Evolutionary conservation across 306 rosid genomes (phyloP), one percentile per base, ranked within the genome.

Genomic region (Sphenostylis stenocarpa): DNA sequence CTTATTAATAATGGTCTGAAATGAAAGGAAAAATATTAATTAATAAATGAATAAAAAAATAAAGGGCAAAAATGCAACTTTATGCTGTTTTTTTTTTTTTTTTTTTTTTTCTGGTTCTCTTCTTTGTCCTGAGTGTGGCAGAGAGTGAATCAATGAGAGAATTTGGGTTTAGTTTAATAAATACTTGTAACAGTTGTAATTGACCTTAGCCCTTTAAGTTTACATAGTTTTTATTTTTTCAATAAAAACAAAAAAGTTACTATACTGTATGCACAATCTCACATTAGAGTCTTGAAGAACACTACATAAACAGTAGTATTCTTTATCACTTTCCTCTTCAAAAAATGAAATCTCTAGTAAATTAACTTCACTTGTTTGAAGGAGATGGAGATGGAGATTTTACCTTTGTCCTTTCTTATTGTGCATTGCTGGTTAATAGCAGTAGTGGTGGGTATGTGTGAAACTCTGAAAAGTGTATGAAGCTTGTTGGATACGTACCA

Each of bases 101-200:
- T n/a, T n/a, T n/a, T n/a, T n/a, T n/a, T n/a, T 81, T 70, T 63
- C 70, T 76, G 70, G 88, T 83, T 86, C 34, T 67, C 81, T 80
- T 74, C 60, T 77, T 66, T 82, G 86, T 82, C 75, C 75, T 36
- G 14, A 38, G 33, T 23, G 47, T 28, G 75, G 28, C 70, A 63
- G 67, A 70, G 61, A 63, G 60, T 62, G 61, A 62, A 64, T 65
- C 80, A 38, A 78, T 63, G 21, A 78, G 43, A 74, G 57, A 56
- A 74, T 61, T 79, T 69, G 33, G 12, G 75, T 74, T 78, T 19
- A 69, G 71, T 60, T 20, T 43, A 61, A 56, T 72, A 36, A 63
- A 17, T 38, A 36, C 38, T 67, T 29, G 78, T 28, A 62, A 79
- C 78, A 79, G 67, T 71, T 36, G n/a, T 14, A 53, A 72, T 80